Evolutionary conservation across 2,329 filamentous ascomycete species (phyloP), one percentile per base, ranked within the genome.

Genomic region (Epichloe glyceriae): DNA sequence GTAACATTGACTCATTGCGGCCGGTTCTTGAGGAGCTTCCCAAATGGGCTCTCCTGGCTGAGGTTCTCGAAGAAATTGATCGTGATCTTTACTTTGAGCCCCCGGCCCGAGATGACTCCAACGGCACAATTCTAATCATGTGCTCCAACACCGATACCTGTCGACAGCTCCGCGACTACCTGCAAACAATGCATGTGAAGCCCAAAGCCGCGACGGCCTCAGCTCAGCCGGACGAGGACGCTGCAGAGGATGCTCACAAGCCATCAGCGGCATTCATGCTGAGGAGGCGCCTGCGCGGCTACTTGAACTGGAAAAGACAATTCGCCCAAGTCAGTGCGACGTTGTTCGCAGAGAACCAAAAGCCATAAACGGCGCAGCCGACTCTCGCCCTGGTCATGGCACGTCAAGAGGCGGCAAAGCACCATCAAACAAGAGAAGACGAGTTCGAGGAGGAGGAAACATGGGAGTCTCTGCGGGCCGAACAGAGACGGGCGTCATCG

Each of bases 71-170:
- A 55, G 93, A 98, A 67, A 95, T 98, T 58, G 93, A 97, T 61
- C 80, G 84, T 49, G 90, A 95, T 61, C 75, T 88, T 15, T 93
- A 94, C 64, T 84, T 94, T 61, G 90, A 94, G 55, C 85, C 88
- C 5, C 71, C 74, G 8, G 70, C 75, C n/a, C 75, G 79, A 51
- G 88, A 93, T 64, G 87, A 89, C 60, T 95, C 89, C 0, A 95
- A 89, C 62, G 86, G 87, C n/a, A 88, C 87, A 2, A 88, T 95
- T 47, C 71, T 98, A 35, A 88, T 98, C 64, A 97, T 98, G 93
- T 97, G 91, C 62, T 84, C 85, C 26, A 91, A 95, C 60, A 82
- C 86, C 51, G 81, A 83, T 51, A 95, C 88, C 8, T 95, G 88
- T 61, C 79, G 85, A 14, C 93, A 98, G 60, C 73, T 98, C 41